Evolutionary conservation across 306 rosid species (phyloP), one percentile per base, ranked within the genome.

Genomic region (Malus fusca): DNA sequence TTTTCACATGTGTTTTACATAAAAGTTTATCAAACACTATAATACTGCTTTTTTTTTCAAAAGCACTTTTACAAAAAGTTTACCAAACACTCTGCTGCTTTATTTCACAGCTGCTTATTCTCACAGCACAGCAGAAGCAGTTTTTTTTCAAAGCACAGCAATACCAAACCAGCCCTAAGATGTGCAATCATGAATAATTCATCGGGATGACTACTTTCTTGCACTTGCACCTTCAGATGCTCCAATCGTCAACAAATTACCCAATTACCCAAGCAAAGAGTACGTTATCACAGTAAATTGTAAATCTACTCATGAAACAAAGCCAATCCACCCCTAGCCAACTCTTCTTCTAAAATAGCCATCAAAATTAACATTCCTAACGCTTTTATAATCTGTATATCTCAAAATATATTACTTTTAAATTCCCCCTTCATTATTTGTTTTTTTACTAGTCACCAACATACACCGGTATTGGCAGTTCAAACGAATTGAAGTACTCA

Each of bases 401-500:
- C 26, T 9, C 37, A 31, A 61, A 33, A 63, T 22, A 76, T 11
- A 44, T 17, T 31, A 64, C 46, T 71, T 72, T 73, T 26, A 80
- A 77, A 67, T 68, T 42, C 77, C 67, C 52, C 40, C 70, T 80
- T 28, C 28, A 26, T 10, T 33, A 63, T 66, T 17, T 31, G 4
- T 31, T 48, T 46, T 52, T 37, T 60, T 10, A 60, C 66, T 26
- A 61, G 75, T 69, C 58, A 58, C n/a, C 26, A 30, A 74, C 67
- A 73, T 63, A 66, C 68, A 76, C 69, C 55, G 43, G 73, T 31
- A 11, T 28, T 66, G 63, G 48, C 42, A 66, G 31, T 73, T 69
- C 68, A 69, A 60, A 66, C 44, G 60, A 31, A 75, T 19, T 79
- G 53, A 77, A 56, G 40, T 2, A 35, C 77, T 72, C 75, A 79